These are phyloP conservation scores for Saccharomyces hybrid DNA, from an alignment of 1,139 yeast genomes.

Conservation along the genomic window DNA sequence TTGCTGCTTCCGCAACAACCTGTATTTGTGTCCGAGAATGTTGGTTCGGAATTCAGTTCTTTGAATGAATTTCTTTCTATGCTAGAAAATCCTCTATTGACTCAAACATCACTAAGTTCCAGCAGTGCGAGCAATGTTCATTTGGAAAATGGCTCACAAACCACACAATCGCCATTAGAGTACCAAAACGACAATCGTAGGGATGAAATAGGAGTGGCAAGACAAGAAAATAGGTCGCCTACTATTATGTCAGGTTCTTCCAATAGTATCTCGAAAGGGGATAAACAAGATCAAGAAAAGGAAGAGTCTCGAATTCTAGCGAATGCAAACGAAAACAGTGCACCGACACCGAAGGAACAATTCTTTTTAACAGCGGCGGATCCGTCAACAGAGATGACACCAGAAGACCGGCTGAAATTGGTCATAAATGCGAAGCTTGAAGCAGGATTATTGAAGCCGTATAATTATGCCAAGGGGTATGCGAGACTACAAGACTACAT, in stretches of 20 bases:
- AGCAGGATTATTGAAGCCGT: slow-evolving; percentile 89
- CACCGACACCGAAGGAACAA: slow-evolving; percentile 70
- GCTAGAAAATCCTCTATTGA: slow-evolving; percentile 70
- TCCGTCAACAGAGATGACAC: slow-evolving; percentile 89
- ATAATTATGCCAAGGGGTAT: slow-evolving; percentile 89
- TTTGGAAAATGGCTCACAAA: slow-evolving; percentile 1
- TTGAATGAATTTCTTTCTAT: slow-evolving; percentile 81
- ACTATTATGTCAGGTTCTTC: neutral
- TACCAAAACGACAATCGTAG: slow-evolving; percentile 10
- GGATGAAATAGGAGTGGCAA: slow-evolving; percentile 3
- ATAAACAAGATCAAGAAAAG: neutral
- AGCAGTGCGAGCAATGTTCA: neutral
- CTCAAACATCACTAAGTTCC: slow-evolving; percentile 2
- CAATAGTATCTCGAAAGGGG: neutral
- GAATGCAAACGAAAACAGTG: neutral
- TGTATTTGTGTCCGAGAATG: slow-evolving; percentile 81
- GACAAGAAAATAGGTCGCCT: slow-evolving; percentile 10
- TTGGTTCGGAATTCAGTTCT: slow-evolving; percentile 87
- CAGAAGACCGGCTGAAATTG: slow-evolving; percentile 87
- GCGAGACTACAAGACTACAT: slow-evolving; percentile 83
- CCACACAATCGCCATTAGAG: neutral
- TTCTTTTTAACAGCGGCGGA: slow-evolving; percentile 95
- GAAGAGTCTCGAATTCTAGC: neutral
- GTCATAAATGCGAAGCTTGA: slow-evolving; percentile 94
- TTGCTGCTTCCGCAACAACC: slow-evolving; percentile 45